These are phyloP conservation scores for Phlebiopsis flavidoalba DNA, from an alignment of 768 basidiomycete species.

Conservation along the genomic window DNA sequence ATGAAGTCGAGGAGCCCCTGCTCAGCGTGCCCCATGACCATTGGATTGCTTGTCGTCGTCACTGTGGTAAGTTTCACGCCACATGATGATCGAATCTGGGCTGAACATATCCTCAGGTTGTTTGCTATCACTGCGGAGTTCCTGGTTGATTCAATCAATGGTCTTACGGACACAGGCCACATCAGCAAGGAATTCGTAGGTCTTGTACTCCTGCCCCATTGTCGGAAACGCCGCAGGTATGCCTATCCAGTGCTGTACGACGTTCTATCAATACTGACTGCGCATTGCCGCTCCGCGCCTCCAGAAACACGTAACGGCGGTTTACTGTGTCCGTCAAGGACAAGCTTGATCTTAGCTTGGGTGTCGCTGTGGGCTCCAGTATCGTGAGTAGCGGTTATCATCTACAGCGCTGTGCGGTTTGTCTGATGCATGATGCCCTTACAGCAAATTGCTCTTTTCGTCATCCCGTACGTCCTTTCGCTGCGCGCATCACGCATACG, in stretches of 20 bases:
- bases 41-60: constrained; percentile 49
- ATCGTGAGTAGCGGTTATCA: constrained; percentile 41
- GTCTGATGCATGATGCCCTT: constrained; percentile 2
- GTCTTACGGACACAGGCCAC: constrained; percentile 44
- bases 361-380: constrained; percentile 77
- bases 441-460: constrained; percentile 70
- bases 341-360: constrained; percentile 77
- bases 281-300: background rate
- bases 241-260: constrained; percentile 2
- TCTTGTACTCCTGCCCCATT: constrained; percentile 80
- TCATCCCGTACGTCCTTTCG: constrained; percentile 46
- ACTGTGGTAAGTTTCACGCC: constrained; percentile 49
- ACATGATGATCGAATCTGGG: background rate
- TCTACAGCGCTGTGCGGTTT: background rate
- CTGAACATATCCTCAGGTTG: constrained; percentile 31
- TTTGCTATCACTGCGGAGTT: constrained; percentile 62
- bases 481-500: background rate
- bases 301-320: constrained; percentile 83
- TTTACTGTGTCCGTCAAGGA: constrained; percentile 86
- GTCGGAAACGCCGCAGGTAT: constrained; percentile 76
- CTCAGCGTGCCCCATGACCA: constrained; percentile 55
- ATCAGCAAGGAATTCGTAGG: constrained; percentile 89
- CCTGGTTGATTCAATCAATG: constrained; percentile 82
- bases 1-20: constrained; percentile 46
- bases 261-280: background rate